Evolutionary conservation across 345 rosid genomes (phyloP).

Genomic region (Murraya paniculata): DNA sequence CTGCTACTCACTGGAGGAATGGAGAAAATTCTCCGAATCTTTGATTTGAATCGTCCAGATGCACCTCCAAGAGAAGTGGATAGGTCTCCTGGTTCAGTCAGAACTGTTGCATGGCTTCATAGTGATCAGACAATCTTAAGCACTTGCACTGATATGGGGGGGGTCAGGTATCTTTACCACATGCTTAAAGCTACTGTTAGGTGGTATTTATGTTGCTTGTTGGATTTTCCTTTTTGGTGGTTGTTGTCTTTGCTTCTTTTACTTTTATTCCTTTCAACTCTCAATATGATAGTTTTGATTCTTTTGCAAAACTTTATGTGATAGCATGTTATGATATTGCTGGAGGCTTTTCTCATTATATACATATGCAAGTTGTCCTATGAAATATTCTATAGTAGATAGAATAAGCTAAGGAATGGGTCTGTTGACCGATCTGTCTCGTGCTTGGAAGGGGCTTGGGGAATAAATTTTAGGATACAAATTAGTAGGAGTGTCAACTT

Average conservation of each 20-base stretch:
- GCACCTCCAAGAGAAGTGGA: slow-evolving; percentile 44
- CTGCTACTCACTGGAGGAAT: slow-evolving; percentile 43
- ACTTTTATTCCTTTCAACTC: not conserved
- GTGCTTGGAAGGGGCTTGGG: not conserved
- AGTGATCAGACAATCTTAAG: slow-evolving; percentile 46
- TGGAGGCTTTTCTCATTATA: not conserved
- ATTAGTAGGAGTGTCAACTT: not conserved
- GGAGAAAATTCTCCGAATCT: slow-evolving; percentile 42
- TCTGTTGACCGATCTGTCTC: not conserved
- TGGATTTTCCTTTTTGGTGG: not conserved
- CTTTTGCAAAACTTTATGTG: not conserved
- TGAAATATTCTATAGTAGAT: not conserved
- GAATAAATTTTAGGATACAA: not conserved
- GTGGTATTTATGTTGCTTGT: not conserved
- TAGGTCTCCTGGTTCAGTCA: slow-evolving; percentile 40
- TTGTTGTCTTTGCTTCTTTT: not conserved
- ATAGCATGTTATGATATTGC: not conserved
- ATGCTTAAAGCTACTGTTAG: not conserved
- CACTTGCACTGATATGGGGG: slow-evolving; percentile 43
- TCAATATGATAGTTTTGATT: not conserved
- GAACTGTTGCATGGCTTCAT: slow-evolving; percentile 49
- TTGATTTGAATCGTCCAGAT: slow-evolving; percentile 41
- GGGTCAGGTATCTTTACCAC: slow-evolving; percentile 33
- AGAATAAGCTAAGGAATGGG: not conserved
- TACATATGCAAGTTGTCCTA: not conserved